Evolutionary conservation across 306 rosid species (phyloP).

Genomic region (Rosa lucieae): DNA sequence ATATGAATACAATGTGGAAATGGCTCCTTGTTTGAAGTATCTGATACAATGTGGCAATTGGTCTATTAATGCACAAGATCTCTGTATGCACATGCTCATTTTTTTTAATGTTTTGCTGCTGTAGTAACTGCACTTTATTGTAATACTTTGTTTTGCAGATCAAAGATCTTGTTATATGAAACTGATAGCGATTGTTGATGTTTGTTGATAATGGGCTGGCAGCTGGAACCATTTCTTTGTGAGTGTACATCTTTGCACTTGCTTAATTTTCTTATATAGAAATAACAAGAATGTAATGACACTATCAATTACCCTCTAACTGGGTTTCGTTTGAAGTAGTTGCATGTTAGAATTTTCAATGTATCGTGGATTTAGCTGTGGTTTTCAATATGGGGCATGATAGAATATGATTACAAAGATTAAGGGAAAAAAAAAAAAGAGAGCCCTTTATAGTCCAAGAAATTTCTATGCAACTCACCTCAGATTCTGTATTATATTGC

Average conservation of each 20-base stretch:
- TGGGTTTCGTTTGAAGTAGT: not conserved
- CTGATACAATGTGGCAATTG: too few species aligned
- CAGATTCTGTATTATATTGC: not conserved
- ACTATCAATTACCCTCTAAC: not conserved
- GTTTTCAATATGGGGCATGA: not conserved
- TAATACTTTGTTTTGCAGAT: too few species aligned
- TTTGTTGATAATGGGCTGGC: slow-evolving; percentile 96
- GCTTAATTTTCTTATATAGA: slow-evolving; percentile 4
- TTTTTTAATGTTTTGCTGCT: too few species aligned
- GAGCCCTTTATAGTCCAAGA: not conserved
- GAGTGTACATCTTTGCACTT: slow-evolving; percentile 16
- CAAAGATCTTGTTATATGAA: too few species aligned
- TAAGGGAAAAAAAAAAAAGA: not conserved
- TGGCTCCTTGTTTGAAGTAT: too few species aligned
- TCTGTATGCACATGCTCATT: too few species aligned
- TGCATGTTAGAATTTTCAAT: not conserved
- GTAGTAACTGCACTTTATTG: too few species aligned
- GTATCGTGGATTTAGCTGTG: not conserved
- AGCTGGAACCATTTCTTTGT: slow-evolving; percentile 59
- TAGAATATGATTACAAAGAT: not conserved
- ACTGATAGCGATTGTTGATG: slow-evolving; percentile 65
- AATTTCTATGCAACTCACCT: not conserved
- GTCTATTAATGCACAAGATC: too few species aligned
- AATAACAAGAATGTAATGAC: not conserved
- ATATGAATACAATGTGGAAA: too few species aligned